Base-by-base conservation (phyloP, 352 stramenopile genomes). In the Hyaloperonospora arabidopsidis region DNA sequence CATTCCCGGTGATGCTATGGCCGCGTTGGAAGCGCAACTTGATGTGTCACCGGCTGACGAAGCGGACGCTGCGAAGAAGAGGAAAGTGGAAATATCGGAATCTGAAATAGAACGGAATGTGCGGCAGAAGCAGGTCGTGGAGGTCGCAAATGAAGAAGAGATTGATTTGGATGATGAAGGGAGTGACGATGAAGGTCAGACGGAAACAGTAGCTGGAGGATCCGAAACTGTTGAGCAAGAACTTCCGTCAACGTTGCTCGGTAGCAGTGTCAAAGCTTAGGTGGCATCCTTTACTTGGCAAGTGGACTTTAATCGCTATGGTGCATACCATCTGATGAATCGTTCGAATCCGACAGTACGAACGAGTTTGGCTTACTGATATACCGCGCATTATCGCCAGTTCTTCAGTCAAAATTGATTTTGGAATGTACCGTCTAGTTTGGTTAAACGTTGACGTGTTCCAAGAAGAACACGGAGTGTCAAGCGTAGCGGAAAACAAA, bases 151-250 rank as follows among this genome's bases (percentile, higher is more conserved):
- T 49, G 84, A 89, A 54, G 88, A 97, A 76, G 92, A 98, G 54
- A 97, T 98, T 54, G 88, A 98, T 45, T 68, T 97, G 44, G 92
- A 97, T 47, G 85, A 95, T 45, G 80, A 94, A 55, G 80, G 82
- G 11, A 69, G 85, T 1, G 74, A 85, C 15, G 68, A 82, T 13
- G 68, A 76, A 59, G 63, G 28, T 23, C 53, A 61, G 22, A 41
- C 53, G 23, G 41, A 63, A 23, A 52, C 35, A 22, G 28, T 43
- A 21, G 54, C 12, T 49, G 52, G 52, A 44, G 62, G 68, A 22
- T 23, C 49, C 2, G 66, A 82, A 6, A 62, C 86, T 36, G 77
- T 87, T 60, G 69, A 91, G 64, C 67, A 72, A 7, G 65, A 68
- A 13, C 49, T 87, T 25, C 77, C 79, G 1, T 71, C 72, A 5